phyloP scores from a whole-genome alignment of 805 yeast genomes.

The Yarrowia sp. region DNA sequence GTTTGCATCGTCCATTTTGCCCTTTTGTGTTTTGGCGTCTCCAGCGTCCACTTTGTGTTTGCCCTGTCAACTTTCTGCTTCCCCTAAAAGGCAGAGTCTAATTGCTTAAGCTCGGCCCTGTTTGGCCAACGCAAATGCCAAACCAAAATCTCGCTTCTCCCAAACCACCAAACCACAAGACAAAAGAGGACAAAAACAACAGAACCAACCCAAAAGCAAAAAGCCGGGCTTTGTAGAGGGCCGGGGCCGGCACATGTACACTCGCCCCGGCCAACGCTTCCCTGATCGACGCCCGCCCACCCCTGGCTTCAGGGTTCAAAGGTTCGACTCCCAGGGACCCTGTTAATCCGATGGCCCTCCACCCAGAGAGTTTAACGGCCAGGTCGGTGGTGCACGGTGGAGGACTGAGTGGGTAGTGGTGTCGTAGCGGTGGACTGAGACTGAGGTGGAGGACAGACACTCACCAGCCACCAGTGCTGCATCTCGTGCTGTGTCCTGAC shows the following conservation, averaged over 20 bases:
- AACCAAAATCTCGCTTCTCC: neutral
- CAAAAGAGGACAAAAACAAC: too few relatives aligned
- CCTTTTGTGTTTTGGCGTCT: neutral
- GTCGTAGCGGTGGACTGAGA: too few relatives aligned
- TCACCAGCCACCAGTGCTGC: too few relatives aligned
- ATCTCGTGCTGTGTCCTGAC: too few relatives aligned
- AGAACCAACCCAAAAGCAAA: too few relatives aligned
- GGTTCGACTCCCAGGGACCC: slow-evolving; percentile 2
- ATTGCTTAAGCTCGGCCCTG: neutral
- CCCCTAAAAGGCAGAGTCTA: slow-evolving; percentile 12
- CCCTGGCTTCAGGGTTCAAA: neutral
- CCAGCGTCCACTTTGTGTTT: slow-evolving; percentile 5
- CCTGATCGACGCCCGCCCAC: slow-evolving; percentile 20
- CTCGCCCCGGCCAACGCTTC: too few relatives aligned
- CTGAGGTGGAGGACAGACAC: too few relatives aligned
- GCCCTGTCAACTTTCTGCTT: slow-evolving; percentile 13
- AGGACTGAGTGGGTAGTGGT: too few relatives aligned
- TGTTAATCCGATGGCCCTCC: slow-evolving; percentile 8
- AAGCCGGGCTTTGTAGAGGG: too few relatives aligned
- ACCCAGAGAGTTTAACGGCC: slow-evolving; percentile 8
- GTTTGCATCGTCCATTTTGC: slow-evolving; percentile 9
- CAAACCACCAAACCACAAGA: too few relatives aligned
- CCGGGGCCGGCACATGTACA: too few relatives aligned
- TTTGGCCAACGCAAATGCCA: neutral
- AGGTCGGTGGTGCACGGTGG: too few relatives aligned